These are phyloP conservation scores for Yarrowia sp. DNA, from an alignment of 805 yeast species.

Conservation along the genomic window DNA sequence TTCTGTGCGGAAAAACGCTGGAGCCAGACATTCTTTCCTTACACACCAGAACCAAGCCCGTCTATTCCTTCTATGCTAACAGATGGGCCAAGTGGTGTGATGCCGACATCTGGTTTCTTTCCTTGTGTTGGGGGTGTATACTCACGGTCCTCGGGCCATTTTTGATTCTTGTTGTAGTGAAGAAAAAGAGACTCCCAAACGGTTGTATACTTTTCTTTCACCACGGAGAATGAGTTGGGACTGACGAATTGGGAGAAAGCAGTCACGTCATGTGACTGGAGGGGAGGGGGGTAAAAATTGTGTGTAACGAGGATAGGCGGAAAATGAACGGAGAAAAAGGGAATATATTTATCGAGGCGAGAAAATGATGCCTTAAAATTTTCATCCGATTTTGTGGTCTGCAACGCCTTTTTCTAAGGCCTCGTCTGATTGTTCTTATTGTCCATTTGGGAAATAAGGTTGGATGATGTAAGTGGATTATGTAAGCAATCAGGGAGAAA, in stretches of 20 bases:
- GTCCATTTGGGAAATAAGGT: too few relatives aligned
- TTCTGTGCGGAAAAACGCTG: slow-evolving; percentile 1
- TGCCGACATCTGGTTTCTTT: slow-evolving; percentile 14
- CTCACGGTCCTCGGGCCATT: slow-evolving; percentile 83
- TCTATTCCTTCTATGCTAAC: slow-evolving; percentile 3
- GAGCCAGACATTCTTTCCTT: background rate
- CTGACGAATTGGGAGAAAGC: background rate
- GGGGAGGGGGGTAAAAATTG: background rate
- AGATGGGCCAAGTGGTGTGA: slow-evolving; percentile 21
- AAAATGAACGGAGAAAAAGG: too few relatives aligned
- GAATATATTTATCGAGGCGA: too few relatives aligned
- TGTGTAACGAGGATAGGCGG: background rate
- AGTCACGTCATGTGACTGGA: slow-evolving; percentile 28
- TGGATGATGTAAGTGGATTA: too few relatives aligned
- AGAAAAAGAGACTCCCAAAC: background rate
- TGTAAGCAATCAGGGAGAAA: too few relatives aligned
- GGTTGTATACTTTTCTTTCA: slow-evolving; percentile 23
- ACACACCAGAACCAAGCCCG: slow-evolving; percentile 31
- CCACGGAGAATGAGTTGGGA: background rate
- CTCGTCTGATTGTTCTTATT: too few relatives aligned
- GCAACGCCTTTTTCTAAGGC: too few relatives aligned
- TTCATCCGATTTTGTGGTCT: too few relatives aligned
- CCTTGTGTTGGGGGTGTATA: slow-evolving; percentile 43
- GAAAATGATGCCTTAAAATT: too few relatives aligned
- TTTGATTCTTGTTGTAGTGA: slow-evolving; percentile 47